These are phyloP conservation scores for Ambrosia trifida DNA, from an alignment of 129 eudicot species.

Conservation along the genomic window DNA sequence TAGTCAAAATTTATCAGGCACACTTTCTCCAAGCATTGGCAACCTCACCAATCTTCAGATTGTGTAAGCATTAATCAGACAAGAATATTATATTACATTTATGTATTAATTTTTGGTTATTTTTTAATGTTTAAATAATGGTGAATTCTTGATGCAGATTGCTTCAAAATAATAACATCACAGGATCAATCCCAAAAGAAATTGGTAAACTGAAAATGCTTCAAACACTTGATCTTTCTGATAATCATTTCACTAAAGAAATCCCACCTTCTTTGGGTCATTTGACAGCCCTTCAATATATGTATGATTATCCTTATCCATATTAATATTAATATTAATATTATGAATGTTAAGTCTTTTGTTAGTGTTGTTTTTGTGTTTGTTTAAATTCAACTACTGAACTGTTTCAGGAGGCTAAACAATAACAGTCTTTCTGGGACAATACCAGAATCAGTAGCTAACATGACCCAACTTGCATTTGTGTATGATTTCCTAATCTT, in stretches of 20 bases:
- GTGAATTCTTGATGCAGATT: conserved; percentile 47
- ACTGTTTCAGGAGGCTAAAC: conserved; percentile 69
- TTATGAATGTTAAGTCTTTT: not conserved
- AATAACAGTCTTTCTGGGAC: conserved; percentile 70
- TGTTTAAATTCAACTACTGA: conserved; percentile 20
- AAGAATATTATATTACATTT: not conserved
- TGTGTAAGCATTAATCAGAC: conserved; percentile 41
- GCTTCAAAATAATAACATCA: conserved; percentile 77
- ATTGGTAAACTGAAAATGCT: conserved; percentile 69
- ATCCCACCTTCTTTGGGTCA: conserved; percentile 69
- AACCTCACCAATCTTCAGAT: conserved; percentile 89
- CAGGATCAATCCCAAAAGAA: conserved; percentile 74
- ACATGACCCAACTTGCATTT: conserved; percentile 68
- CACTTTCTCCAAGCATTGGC: conserved; percentile 86
- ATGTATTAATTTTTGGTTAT: not conserved
- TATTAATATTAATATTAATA: not conserved
- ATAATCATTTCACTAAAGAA: conserved; percentile 61
- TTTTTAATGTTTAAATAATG: not conserved
- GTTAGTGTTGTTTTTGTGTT: conserved; percentile 1
- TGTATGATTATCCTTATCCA: conserved; percentile 48
- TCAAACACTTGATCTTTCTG: conserved; percentile 88
- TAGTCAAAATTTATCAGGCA: conserved; percentile 81
- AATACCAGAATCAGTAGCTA: conserved; percentile 64
- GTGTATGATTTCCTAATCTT: conserved; percentile 46
- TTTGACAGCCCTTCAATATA: conserved; percentile 66